A percentile compares a stretch with the other conserved stretches of the same genome.
Conservation (phyloP, 2,329 filamentous ascomycete genomes). For the Grosmannia clavigera region DNA sequence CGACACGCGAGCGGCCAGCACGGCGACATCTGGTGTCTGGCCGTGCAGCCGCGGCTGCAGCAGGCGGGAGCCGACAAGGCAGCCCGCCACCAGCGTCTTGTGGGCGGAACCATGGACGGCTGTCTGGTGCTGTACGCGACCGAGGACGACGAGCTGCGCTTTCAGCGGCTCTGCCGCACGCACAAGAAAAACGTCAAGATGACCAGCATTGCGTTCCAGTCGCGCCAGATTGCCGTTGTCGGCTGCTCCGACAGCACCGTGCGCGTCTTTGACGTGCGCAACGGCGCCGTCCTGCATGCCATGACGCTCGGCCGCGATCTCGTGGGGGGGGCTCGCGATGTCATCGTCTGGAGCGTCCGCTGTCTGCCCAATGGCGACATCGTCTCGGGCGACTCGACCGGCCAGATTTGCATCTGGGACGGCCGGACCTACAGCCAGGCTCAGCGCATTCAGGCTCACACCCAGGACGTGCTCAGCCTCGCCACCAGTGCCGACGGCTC, state of each 20-base stretch:
- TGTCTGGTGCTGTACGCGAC: constrained; percentile 80
- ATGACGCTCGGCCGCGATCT: constrained; percentile 80
- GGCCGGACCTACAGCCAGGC: constrained; percentile 80
- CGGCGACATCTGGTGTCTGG: constrained; percentile 94
- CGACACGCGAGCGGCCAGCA: constrained; percentile 83
- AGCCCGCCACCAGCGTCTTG: constrained; percentile 42
- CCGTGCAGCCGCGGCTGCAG: constrained; percentile 58
- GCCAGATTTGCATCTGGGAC: constrained; percentile 88
- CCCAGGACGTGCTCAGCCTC: constrained; percentile 84
- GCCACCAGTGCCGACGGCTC: constrained; percentile 68
- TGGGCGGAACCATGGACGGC: constrained; percentile 82
- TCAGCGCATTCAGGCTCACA: constrained; percentile 76
- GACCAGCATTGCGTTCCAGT: constrained; percentile 83
- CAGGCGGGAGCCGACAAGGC: neutral
- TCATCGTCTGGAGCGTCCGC: constrained; percentile 88
- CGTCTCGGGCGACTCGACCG: constrained; percentile 87
- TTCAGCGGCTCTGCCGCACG: constrained; percentile 52
- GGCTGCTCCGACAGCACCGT: constrained; percentile 97
- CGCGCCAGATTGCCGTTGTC: constrained; percentile 67
- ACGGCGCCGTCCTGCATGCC: constrained; percentile 60
- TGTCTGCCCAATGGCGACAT: constrained; percentile 80
- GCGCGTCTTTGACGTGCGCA: constrained; percentile 75
- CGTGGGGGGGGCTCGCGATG: constrained; percentile 64
- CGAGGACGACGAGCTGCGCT: constrained; percentile 69
- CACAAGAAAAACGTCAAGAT: constrained; percentile 78